Evolutionary conservation across 1,284 basidiomycete genomes (phyloP), one percentile per base, ranked within the genome.

Genomic region (Omphalotus olearius): DNA sequence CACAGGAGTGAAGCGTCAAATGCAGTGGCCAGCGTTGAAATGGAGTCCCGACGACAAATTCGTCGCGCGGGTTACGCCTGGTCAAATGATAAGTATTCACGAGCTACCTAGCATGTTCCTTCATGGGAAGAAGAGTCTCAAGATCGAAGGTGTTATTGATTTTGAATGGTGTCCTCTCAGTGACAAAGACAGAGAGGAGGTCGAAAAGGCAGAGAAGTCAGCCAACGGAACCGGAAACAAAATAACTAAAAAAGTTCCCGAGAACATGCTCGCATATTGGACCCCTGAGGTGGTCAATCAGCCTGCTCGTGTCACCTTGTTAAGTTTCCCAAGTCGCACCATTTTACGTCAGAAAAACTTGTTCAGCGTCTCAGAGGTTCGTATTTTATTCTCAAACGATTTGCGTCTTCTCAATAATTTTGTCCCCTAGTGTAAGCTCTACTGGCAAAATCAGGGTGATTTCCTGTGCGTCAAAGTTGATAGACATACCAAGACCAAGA

Each of bases 391-490:
- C n/a, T 33, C n/a, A n/a, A n/a, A n/a, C n/a, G n/a, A n/a, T 42
- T 40, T 35, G 16, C 44, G 4, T 20, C 37, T 10, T 4, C 23
- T 23, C 43, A 33, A 45, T 38, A 3, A 11, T 10, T 38, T 10
- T 18, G 17, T 33, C 7, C 53, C 52, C 47, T 61, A 97, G 93
- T 98, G 95, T 72, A 98, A 98, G 75, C 81, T 99, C 44, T 90
- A 91, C 72, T 99, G 94, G 95, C 97, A 99, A 74, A 97, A 96
- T 64, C 92, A 97, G 67, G 97, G 97, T 47, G 95, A 99, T 71
- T 99, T 93, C 76, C 82, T 99, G 23, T 99, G 97, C 64, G 97
- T 99, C 71, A 98, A 98, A 74, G 97, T 99, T 53, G 97, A 99
- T 72, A 90, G 97, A 54, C 95, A 98, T 69, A 98, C 96, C 42